Evolutionary conservation across 1,139 yeast genomes (phyloP), one percentile per base, ranked within the genome.

Genomic region (Pichia sp.): DNA sequence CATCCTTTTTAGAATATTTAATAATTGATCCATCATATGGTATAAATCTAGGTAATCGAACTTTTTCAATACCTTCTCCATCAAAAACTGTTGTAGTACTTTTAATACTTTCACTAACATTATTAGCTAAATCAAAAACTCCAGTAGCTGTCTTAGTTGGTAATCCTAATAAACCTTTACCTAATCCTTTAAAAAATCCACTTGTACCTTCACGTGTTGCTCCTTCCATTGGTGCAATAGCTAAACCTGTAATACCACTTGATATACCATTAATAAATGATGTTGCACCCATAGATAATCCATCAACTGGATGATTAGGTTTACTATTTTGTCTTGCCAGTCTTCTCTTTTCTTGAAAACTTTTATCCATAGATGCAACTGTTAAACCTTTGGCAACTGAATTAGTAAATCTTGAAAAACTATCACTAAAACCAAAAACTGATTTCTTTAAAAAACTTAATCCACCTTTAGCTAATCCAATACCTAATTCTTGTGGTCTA

Each of bases 121-220:
- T 89, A 36, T 87, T 83, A 0, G 98, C 96, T 50, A 93, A 69
- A 59, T 93, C 99, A 55, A 93, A 82, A 26, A 91, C 62, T 7
- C 99, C 99, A 55, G 91, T 88, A 0, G 96, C 96, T 0, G 98
- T 87, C 63, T 93, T 93, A 0, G 98, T 88, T 0, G 98, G 98
- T 30, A 93, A 66, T 0, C 98, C 98, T 42, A 93, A 77, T 19
- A 93, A 60, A n/a, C 98, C 98, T 55, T 82, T 85, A 7, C 98
- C 98, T 9, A 93, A 61, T 0, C 99, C 98, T 58, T 78, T 86
- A 64, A 93, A 79, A 59, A 93, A 91, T 0, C 98, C 98, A 2
- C 79, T 69, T 0, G 97, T 80, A 10, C 97, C 98, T 35, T 81
- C 95, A 41, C 74, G 70, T 20, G 72, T 71, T 0, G 95, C 95